Conservation (phyloP, 345 rosid genomes). For the Carallia brachiata region DNA sequence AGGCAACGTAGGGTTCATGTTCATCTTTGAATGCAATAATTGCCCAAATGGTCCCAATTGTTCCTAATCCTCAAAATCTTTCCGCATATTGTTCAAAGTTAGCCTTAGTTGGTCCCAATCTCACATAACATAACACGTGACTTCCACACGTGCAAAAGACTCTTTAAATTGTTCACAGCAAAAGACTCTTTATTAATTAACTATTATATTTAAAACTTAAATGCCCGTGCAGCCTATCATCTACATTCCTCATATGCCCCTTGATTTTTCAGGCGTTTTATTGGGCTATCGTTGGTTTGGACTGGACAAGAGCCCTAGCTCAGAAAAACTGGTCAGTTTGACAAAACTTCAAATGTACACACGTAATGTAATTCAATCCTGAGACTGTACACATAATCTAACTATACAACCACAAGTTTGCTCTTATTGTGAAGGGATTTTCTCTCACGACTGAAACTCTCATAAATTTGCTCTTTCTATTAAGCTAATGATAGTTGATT, state of each 20-base stretch:
- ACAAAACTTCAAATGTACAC: too few species aligned
- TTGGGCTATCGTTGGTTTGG: not conserved
- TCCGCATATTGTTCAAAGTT: conserved; percentile 19
- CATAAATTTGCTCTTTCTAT: too few species aligned
- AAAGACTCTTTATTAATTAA: too few species aligned
- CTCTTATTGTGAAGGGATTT: too few species aligned
- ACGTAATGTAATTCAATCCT: too few species aligned
- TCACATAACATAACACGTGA: conserved; percentile 32
- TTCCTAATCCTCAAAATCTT: conserved; percentile 35
- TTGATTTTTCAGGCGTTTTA: not conserved
- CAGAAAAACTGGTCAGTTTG: too few species aligned
- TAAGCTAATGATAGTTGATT: too few species aligned
- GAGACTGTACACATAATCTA: too few species aligned
- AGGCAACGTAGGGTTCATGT: conserved; percentile 20
- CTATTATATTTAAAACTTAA: conserved; percentile 10
- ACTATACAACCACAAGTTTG: too few species aligned
- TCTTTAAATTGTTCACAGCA: not conserved
- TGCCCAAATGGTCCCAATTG: conserved; percentile 29
- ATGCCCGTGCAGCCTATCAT: conserved; percentile 9
- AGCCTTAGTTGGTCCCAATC: conserved; percentile 25
- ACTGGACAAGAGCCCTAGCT: too few species aligned
- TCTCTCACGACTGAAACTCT: too few species aligned
- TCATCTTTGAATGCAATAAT: conserved; percentile 36
- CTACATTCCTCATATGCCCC: not conserved
- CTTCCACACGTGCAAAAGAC: conserved; percentile 36